Conservation (phyloP, 208 protist genomes). For the Leishmania lainsoni region DNA sequence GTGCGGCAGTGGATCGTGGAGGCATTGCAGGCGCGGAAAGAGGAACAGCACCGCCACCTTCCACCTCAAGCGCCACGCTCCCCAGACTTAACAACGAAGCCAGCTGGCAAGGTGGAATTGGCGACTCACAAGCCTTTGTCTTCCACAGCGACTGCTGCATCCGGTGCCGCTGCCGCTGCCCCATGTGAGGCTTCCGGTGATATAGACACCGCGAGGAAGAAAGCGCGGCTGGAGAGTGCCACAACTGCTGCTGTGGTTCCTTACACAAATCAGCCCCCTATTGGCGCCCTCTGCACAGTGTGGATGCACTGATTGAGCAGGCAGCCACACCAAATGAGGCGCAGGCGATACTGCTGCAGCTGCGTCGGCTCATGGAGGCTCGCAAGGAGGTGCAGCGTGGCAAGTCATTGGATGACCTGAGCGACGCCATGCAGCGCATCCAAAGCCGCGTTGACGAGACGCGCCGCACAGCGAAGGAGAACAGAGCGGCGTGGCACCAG, state of each 20-base stretch:
- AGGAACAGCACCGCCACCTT: conserved; percentile 32
- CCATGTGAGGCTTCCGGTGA: neutral
- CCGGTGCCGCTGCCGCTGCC: neutral
- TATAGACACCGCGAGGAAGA: conserved; percentile 22
- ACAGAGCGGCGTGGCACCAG: conserved; percentile 39
- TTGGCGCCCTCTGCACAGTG: conserved; percentile 40
- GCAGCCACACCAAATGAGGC: conserved; percentile 37
- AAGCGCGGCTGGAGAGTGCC: conserved; percentile 32
- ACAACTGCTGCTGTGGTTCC: conserved; percentile 5
- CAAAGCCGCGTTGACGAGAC: conserved; percentile 73
- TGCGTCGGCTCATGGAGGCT: conserved; percentile 58
- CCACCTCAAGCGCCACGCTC: conserved; percentile 5
- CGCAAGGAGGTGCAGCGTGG: conserved; percentile 55
- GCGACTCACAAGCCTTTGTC: neutral
- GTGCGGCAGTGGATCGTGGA: conserved; percentile 82
- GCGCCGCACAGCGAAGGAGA: conserved; percentile 37
- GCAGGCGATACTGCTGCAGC: conserved; percentile 55
- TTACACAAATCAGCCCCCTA: conserved; percentile 6
- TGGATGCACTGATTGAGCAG: conserved; percentile 41
- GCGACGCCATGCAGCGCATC: conserved; percentile 58
- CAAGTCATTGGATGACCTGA: conserved; percentile 43
- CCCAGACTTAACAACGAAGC: conserved; percentile 1
- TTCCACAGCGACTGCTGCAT: neutral
- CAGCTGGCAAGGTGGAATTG: neutral
- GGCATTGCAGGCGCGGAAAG: conserved; percentile 54